A percentile compares a stretch with the other conserved stretches of the same genome.
These are phyloP conservation scores for Letharia lupina DNA, from an alignment of 495 filamentous ascomycete genomes.

Conservation along the genomic window DNA sequence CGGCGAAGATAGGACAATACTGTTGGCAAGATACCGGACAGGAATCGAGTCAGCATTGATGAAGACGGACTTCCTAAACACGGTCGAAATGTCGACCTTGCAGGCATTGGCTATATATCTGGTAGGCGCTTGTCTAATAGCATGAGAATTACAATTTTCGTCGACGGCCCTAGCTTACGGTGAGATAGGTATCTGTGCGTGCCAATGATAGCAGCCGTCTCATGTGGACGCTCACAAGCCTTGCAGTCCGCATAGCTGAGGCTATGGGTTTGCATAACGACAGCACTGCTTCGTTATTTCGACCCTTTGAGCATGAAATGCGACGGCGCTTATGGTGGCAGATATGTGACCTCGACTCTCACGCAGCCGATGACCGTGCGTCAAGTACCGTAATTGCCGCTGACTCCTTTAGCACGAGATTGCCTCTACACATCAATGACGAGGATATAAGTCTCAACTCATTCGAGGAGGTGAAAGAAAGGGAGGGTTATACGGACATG, in stretches of 20 bases:
- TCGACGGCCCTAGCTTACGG: background rate
- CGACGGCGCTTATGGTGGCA: constrained; percentile 71
- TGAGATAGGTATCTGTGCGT: background rate
- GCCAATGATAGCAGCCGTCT: constrained; percentile 30
- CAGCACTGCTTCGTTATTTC: constrained; percentile 27
- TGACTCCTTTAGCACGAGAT: constrained; percentile 50
- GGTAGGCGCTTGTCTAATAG: constrained; percentile 26
- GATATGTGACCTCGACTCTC: constrained; percentile 60
- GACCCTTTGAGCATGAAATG: constrained; percentile 50
- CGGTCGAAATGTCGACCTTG: constrained; percentile 47
- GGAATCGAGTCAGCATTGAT: constrained; percentile 42
- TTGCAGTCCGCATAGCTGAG: constrained; percentile 55
- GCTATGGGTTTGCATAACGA: constrained; percentile 55
- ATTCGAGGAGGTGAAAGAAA: background rate
- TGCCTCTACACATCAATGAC: constrained; percentile 43
- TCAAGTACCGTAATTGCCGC: constrained; percentile 57
- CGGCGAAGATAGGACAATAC: constrained; percentile 31
- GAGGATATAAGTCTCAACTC: constrained; percentile 14
- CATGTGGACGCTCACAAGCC: constrained; percentile 25
- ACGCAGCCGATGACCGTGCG: constrained; percentile 65
- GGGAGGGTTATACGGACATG: constrained; percentile 1
- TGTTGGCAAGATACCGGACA: constrained; percentile 41
- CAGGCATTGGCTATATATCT: constrained; percentile 50
- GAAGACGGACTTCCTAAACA: constrained; percentile 44
- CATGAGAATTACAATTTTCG: background rate